A percentile compares a stretch with the other conserved stretches of the same genome.
phyloP scores from a whole-genome alignment of 306 rosid species.

The Clitoria ternatea region DNA sequence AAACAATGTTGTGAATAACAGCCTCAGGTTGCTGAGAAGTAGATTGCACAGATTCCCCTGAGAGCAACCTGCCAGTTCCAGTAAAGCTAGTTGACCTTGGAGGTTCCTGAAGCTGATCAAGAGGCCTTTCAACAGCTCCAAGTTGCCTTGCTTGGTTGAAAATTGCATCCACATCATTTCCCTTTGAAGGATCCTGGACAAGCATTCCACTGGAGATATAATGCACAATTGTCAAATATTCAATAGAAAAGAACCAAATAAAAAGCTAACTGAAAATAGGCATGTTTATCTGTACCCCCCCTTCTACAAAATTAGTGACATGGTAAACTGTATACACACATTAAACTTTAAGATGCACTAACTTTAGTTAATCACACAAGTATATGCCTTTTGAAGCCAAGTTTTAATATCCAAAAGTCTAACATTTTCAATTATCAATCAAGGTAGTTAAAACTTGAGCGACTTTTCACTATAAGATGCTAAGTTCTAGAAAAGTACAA shows the following conservation, averaged over 20 bases:
- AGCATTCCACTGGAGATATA: slow-evolving; percentile 89
- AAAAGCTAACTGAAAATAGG: slow-evolving; percentile 1
- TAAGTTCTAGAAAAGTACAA: slow-evolving; percentile 12
- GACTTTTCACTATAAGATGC: slow-evolving; percentile 1
- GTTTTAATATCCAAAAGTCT: not conserved
- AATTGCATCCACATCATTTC: slow-evolving; percentile 79
- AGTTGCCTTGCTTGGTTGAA: slow-evolving; percentile 85
- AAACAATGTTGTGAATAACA: slow-evolving; percentile 80
- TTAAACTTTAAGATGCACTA: not conserved
- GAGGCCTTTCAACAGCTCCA: slow-evolving; percentile 84
- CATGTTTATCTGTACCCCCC: not conserved
- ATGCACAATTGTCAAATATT: slow-evolving; percentile 16
- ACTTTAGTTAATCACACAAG: not conserved
- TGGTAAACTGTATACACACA: not conserved
- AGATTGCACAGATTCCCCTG: slow-evolving; percentile 69
- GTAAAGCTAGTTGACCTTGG: slow-evolving; percentile 85
- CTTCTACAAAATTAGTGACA: not conserved
- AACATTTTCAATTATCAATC: not conserved
- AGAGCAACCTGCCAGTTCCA: slow-evolving; percentile 87
- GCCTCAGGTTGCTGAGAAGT: slow-evolving; percentile 80
- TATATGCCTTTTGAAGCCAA: not conserved
- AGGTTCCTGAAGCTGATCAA: slow-evolving; percentile 62
- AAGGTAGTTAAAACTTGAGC: slow-evolving; percentile 15
- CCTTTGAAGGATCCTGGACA: slow-evolving; percentile 94
- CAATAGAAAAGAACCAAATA: not conserved